These are phyloP conservation scores for Erodium texanum DNA, from an alignment of 441 rosid species.

Conservation along the genomic window DNA sequence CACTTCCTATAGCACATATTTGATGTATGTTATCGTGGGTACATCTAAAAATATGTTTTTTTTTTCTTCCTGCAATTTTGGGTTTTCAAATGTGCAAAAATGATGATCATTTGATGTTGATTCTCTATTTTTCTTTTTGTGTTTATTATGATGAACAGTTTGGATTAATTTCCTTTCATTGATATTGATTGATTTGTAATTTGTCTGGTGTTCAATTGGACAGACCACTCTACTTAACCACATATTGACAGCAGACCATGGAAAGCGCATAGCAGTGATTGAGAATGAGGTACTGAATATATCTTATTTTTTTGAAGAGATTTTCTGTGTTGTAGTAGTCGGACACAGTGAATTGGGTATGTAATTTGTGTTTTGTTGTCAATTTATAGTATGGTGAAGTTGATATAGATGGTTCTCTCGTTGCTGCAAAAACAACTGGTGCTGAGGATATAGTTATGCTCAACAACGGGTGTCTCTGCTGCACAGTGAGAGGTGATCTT, in stretches of 20 bases:
- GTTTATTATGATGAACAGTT: neutral
- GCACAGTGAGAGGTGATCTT: slow-evolving; percentile 96
- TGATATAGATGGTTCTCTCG: slow-evolving; percentile 88
- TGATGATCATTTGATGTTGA: neutral
- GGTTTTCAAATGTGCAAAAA: neutral
- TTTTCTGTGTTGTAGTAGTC: neutral
- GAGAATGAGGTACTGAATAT: slow-evolving; percentile 67
- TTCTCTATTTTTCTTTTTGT: neutral
- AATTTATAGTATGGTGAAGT: slow-evolving; percentile 14
- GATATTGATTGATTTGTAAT: neutral
- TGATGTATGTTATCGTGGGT: neutral
- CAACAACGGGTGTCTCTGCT: slow-evolving; percentile 87
- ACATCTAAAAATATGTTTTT: neutral
- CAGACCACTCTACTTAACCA: slow-evolving; percentile 91
- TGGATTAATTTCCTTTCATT: too few relatives aligned
- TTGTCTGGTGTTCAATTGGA: neutral
- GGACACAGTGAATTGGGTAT: neutral
- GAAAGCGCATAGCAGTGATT: slow-evolving; percentile 90
- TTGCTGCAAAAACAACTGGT: slow-evolving; percentile 76
- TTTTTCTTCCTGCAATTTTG: neutral
- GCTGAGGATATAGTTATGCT: slow-evolving; percentile 86
- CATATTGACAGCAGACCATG: slow-evolving; percentile 82
- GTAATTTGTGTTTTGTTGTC: neutral
- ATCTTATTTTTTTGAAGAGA: neutral
- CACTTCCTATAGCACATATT: too few relatives aligned